Evolutionary conservation across 2,329 filamentous ascomycete genomes (phyloP).

Genomic region (Sarocladium strictum): DNA sequence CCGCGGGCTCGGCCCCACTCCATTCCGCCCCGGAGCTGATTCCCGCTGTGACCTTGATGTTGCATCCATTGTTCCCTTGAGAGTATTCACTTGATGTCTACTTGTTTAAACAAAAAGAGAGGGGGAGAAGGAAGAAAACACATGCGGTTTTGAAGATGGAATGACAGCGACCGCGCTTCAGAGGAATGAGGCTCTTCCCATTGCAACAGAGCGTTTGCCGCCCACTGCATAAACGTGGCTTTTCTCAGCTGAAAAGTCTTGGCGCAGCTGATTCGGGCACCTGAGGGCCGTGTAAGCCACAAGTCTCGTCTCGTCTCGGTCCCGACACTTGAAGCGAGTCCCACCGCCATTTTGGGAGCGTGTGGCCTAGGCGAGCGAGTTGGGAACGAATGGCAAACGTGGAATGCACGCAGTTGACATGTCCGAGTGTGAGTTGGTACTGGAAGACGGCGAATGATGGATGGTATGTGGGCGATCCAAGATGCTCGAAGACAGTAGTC

Average conservation of each 20-base stretch:
- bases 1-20: background rate
- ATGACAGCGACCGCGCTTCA: background rate
- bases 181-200: too few relatives aligned
- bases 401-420: too few relatives aligned
- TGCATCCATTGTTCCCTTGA: background rate
- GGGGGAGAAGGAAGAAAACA: too few relatives aligned
- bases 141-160: background rate
- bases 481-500: too few relatives aligned
- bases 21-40: background rate
- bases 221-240: conserved; percentile 2
- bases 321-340: background rate
- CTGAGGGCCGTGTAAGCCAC: background rate
- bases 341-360: too few relatives aligned
- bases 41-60: conserved; percentile 1
- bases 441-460: too few relatives aligned
- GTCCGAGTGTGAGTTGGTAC: too few relatives aligned
- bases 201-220: background rate
- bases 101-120: too few relatives aligned
- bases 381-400: too few relatives aligned
- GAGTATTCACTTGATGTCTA: background rate
- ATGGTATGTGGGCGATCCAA: too few relatives aligned
- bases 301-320: background rate
- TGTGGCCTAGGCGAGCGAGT: too few relatives aligned
- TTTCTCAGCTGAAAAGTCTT: conserved; percentile 5
- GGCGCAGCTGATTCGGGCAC: conserved; percentile 2